phyloP scores from a whole-genome alignment of 2,329 filamentous ascomycete genomes.

The Lecanicillium sp. region DNA sequence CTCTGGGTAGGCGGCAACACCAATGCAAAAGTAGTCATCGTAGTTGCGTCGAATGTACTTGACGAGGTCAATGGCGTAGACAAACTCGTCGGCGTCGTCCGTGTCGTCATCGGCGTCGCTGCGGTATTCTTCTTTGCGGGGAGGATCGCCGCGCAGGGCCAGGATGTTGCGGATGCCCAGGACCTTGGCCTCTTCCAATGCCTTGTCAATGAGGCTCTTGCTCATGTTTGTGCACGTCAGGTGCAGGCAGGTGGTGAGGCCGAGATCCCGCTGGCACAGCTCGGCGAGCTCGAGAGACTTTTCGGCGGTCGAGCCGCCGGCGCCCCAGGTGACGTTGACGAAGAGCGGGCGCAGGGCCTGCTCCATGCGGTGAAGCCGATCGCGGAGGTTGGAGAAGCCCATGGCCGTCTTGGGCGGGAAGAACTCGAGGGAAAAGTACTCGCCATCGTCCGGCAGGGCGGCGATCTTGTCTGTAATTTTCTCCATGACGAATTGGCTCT shows the following conservation, averaged over 20 bases:
- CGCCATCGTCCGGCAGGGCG: constrained; percentile 70
- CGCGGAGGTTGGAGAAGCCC: constrained; percentile 89
- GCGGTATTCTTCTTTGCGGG: constrained; percentile 79
- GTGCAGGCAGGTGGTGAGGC: constrained; percentile 90
- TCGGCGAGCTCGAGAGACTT: constrained; percentile 94
- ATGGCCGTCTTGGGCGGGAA: constrained; percentile 97
- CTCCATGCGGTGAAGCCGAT: constrained; percentile 91
- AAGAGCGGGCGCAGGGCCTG: constrained; percentile 85
- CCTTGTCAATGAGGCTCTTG: constrained; percentile 73
- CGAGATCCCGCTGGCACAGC: constrained; percentile 85
- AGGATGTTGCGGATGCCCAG: constrained; percentile 91
- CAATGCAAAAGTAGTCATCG: constrained; percentile 93
- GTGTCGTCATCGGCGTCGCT: constrained; percentile 49
- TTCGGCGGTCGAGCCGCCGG: constrained; percentile 81
- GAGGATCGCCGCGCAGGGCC: constrained; percentile 84
- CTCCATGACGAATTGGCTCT: constrained; percentile 47
- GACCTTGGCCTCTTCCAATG: constrained; percentile 82
- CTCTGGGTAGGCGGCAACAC: constrained; percentile 91
- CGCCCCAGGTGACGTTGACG: constrained; percentile 96
- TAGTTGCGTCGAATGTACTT: constrained; percentile 78
- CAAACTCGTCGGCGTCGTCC: constrained; percentile 68
- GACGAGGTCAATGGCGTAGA: constrained; percentile 83
- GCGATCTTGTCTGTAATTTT: constrained; percentile 95
- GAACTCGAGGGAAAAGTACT: constrained; percentile 97
- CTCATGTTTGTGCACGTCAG: constrained; percentile 99